Evolutionary conservation across 2,329 filamentous ascomycete genomes (phyloP).

Genomic region (Onygenales sp.): DNA sequence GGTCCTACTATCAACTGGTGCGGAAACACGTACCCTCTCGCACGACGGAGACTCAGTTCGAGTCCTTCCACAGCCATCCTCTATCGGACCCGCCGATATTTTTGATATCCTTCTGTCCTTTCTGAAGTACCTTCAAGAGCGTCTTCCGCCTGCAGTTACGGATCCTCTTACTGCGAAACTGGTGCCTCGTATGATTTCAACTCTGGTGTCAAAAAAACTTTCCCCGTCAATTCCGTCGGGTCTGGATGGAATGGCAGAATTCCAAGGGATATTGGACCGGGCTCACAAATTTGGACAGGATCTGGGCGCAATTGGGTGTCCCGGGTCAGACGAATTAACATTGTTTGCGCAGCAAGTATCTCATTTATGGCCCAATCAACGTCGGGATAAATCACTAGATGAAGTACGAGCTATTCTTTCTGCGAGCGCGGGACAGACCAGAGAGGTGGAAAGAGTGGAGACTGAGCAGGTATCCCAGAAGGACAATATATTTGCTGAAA

Average conservation of each 20-base stretch:
- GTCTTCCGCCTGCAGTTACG: slow-evolving; percentile 41
- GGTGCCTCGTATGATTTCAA: slow-evolving; percentile 58
- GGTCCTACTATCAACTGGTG: slow-evolving; percentile 20
- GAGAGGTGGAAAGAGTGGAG: slow-evolving; percentile 72
- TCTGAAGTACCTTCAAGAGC: slow-evolving; percentile 42
- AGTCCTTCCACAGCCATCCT: slow-evolving; percentile 17
- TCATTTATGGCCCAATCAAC: slow-evolving; percentile 74
- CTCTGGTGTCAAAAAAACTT: slow-evolving; percentile 66
- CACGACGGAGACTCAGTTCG: slow-evolving; percentile 21
- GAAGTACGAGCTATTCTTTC: slow-evolving; percentile 61
- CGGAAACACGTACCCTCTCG: slow-evolving; percentile 18
- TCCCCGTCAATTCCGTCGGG: slow-evolving; percentile 66
- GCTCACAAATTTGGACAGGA: slow-evolving; percentile 55
- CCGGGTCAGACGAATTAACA: slow-evolving; percentile 51
- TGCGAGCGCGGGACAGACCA: slow-evolving; percentile 55
- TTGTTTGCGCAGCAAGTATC: slow-evolving; percentile 77
- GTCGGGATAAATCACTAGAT: slow-evolving; percentile 70
- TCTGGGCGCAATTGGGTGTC: slow-evolving; percentile 55
- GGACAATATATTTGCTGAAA: slow-evolving; percentile 55
- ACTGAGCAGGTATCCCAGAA: slow-evolving; percentile 66
- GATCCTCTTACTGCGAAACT: slow-evolving; percentile 57
- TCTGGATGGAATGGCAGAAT: slow-evolving; percentile 59
- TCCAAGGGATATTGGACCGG: slow-evolving; percentile 59
- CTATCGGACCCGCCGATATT: slow-evolving; percentile 24
- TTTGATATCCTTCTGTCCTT: slow-evolving; percentile 36